Conservation (phyloP, 202 grass and related monocot species). For the Schoenoplectus triqueter region DNA sequence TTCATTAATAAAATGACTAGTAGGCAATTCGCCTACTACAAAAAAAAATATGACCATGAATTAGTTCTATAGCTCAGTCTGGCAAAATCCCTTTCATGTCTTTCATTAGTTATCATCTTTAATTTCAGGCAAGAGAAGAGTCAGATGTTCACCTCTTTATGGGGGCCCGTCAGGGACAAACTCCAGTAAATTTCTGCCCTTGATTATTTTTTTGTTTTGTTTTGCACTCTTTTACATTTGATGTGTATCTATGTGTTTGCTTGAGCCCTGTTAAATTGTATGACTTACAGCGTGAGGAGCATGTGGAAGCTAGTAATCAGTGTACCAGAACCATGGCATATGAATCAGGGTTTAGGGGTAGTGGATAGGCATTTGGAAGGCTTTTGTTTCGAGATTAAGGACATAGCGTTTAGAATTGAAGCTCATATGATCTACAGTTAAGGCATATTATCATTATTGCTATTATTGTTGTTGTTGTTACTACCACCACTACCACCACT, state of each 20-base stretch:
- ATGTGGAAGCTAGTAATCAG: not conserved
- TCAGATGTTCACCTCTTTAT: conserved; percentile 62
- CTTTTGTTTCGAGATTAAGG: too few species aligned
- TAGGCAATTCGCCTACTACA: too few species aligned
- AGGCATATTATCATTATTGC: too few species aligned
- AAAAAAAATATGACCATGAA: not conserved
- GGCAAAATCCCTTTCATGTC: conserved; percentile 6
- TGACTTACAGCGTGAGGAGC: conserved; percentile 59
- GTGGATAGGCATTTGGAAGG: too few species aligned
- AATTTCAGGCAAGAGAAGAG: conserved; percentile 42
- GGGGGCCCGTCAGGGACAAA: conserved; percentile 50
- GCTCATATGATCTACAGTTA: too few species aligned
- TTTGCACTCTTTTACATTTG: not conserved
- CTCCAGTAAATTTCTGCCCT: conserved; percentile 9
- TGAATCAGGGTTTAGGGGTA: too few species aligned
- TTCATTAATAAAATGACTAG: too few species aligned
- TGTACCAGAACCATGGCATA: too few species aligned
- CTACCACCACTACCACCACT: too few species aligned
- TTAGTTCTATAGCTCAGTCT: not conserved
- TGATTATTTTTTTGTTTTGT: not conserved
- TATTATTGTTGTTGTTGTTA: too few species aligned
- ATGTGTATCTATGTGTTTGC: not conserved
- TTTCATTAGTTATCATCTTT: not conserved
- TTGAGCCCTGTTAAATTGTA: conserved; percentile 38
- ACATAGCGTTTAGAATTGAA: too few species aligned